phyloP scores from a whole-genome alignment of 495 filamentous ascomycete genomes.

The Sphaerosporella brunnea region DNA sequence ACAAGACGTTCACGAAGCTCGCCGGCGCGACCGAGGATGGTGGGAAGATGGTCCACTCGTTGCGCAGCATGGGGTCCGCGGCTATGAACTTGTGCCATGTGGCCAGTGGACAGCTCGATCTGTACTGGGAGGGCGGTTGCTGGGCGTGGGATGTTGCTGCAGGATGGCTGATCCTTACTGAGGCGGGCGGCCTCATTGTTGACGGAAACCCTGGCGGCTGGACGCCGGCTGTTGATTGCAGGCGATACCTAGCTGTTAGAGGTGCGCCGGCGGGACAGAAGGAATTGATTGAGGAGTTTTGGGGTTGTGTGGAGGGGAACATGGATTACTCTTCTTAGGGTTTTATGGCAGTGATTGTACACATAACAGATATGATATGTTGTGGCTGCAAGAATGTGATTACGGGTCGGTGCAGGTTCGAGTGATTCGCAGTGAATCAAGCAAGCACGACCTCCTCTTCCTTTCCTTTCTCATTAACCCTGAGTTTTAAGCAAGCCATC shows the following conservation, averaged over 20 bases:
- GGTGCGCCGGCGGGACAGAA: constrained; percentile 48
- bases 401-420: too few relatives aligned
- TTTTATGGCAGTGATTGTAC: too few relatives aligned
- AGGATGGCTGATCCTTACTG: constrained; percentile 70
- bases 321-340: constrained; percentile 4
- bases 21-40: constrained; percentile 44
- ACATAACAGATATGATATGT: too few relatives aligned
- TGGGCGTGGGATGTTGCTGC: constrained; percentile 94
- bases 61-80: constrained; percentile 59
- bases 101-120: constrained; percentile 58
- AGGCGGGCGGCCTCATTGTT: constrained; percentile 68
- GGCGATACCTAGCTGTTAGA: constrained; percentile 63
- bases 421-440: too few relatives aligned
- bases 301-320: constrained; percentile 32
- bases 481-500: too few relatives aligned
- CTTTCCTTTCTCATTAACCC: too few relatives aligned
- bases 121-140: constrained; percentile 87
- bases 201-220: constrained; percentile 63
- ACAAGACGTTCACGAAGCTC: constrained; percentile 48
- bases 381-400: too few relatives aligned
- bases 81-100: constrained; percentile 73
- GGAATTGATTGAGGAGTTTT: constrained; percentile 68
- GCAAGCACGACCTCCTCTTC: too few relatives aligned
- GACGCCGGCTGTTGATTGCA: constrained; percentile 54
- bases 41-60: constrained; percentile 67